Conservation (phyloP, 257 asterid species). For the Solanum peruvianum region DNA sequence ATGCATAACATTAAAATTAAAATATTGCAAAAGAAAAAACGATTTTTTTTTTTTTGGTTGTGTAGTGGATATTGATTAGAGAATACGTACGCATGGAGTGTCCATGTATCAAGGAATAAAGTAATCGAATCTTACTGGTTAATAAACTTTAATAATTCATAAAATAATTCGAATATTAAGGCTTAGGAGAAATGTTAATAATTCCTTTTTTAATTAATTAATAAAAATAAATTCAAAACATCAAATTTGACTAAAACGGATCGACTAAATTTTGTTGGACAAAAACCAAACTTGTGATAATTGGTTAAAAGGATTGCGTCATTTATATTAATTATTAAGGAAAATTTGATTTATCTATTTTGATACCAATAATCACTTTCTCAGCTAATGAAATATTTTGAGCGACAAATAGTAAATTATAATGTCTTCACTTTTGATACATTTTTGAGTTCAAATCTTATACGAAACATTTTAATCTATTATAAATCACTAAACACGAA, state of each 20-base stretch:
- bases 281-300: neutral
- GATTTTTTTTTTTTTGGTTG: rapidly evolving
- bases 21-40: too few species aligned
- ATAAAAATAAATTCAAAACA: neutral
- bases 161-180: neutral
- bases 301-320: too few species aligned
- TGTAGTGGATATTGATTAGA: neutral
- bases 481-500: too few species aligned
- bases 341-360: too few species aligned
- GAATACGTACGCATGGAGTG: neutral
- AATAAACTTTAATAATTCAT: neutral
- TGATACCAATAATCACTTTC: too few species aligned
- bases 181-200: neutral
- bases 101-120: neutral
- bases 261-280: neutral
- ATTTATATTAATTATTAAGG: too few species aligned
- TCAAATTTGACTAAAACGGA: neutral
- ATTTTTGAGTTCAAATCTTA: too few species aligned
- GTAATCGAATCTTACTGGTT: neutral
- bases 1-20: too few species aligned
- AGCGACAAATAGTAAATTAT: too few species aligned
- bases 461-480: too few species aligned
- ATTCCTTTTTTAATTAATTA: neutral
- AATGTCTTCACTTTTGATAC: too few species aligned
- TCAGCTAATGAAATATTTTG: too few species aligned